phyloP scores from a whole-genome alignment of 2,329 filamentous ascomycete genomes.

The Apiospora marii region DNA sequence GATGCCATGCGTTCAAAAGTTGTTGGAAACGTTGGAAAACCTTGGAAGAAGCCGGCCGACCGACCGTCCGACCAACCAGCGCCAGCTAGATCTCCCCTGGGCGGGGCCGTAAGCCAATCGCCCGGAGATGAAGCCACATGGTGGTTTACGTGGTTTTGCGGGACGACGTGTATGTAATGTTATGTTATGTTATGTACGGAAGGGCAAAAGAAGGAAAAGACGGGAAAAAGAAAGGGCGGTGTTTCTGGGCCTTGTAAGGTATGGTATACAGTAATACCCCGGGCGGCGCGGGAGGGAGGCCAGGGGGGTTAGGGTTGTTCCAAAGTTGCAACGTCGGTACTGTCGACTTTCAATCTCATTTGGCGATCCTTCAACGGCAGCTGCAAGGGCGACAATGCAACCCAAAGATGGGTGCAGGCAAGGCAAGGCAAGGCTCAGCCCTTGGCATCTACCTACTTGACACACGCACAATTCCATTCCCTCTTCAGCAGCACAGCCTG shows the following conservation, averaged over 20 bases:
- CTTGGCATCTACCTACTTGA: slow-evolving; percentile 9
- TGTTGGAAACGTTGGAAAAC: not conserved
- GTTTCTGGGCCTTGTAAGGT: slow-evolving; percentile 27
- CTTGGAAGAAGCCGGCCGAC: not conserved
- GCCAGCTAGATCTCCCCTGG: slow-evolving; percentile 8
- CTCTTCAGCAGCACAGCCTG: not conserved
- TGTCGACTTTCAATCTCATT: not conserved
- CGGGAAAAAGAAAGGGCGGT: slow-evolving; percentile 12
- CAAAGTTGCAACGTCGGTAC: not conserved
- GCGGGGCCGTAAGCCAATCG: not conserved
- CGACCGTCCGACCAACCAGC: no score
- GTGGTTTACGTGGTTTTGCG: not conserved
- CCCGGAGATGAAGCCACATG: slow-evolving; percentile 19
- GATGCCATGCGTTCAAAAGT: not conserved
- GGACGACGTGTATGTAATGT: not conserved
- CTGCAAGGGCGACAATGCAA: slow-evolving; percentile 13
- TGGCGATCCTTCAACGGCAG: slow-evolving; percentile 12
- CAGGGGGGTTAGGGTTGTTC: not conserved
- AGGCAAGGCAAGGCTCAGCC: not conserved
- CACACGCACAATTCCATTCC: not conserved
- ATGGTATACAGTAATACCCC: slow-evolving; percentile 16
- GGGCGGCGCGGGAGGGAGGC: slow-evolving; percentile 1
- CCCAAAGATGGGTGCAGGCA: slow-evolving; percentile 4
- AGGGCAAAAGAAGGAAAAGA: slow-evolving; percentile 3
- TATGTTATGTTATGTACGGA: not conserved